Conservation (phyloP, 2,329 filamentous ascomycete genomes). For the Phaeosphaeriaceae sp. region DNA sequence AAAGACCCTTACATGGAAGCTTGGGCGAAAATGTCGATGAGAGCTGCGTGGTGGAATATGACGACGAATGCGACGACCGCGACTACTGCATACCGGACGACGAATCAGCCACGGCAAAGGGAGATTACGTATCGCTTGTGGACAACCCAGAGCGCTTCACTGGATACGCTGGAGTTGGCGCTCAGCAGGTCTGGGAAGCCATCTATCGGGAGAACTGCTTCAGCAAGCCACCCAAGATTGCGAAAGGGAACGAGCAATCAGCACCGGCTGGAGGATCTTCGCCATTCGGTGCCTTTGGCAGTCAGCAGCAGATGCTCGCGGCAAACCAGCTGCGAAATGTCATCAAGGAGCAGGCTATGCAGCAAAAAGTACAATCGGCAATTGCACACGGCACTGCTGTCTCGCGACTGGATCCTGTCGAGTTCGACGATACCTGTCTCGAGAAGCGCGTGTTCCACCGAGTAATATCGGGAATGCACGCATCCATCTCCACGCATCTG, state of each 20-base stretch:
- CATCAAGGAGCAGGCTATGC: conserved; percentile 66
- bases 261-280: conserved; percentile 47
- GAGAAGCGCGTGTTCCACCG: conserved; percentile 99
- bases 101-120: conserved; percentile 83
- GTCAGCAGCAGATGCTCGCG: conserved; percentile 59
- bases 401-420: conserved; percentile 70
- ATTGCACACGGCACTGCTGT: conserved; percentile 61
- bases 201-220: conserved; percentile 99
- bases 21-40: conserved; percentile 89
- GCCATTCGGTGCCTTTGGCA: conserved; percentile 53
- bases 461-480: conserved; percentile 96
- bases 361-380: conserved; percentile 67
- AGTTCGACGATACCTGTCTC: conserved; percentile 88
- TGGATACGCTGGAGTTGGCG: conserved; percentile 84
- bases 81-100: conserved; percentile 98
- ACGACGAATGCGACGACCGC: conserved; percentile 94
- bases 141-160: conserved; percentile 96
- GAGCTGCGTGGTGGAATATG: conserved; percentile 96
- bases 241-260: conserved; percentile 44
- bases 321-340: conserved; percentile 68
- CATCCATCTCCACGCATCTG: conserved; percentile 93
- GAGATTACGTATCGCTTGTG: conserved; percentile 93
- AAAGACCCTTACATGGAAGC: conserved; percentile 79
- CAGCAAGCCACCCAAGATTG: conserved; percentile 54
- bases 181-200: conserved; percentile 92